Base-by-base conservation (phyloP, 257 asterid species). In the Plantago elongata region DNA sequence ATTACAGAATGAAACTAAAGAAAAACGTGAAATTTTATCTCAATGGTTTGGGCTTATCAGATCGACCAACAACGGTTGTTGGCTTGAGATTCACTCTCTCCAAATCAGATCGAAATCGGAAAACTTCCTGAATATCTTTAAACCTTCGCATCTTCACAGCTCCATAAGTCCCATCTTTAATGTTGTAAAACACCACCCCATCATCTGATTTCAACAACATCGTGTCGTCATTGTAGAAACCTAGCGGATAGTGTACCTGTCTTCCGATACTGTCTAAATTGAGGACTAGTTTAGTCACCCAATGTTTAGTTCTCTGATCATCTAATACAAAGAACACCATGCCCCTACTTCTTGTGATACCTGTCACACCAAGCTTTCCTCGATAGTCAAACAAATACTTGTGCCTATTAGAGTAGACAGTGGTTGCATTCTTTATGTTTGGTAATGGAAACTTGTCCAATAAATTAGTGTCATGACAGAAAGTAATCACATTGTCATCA, bases 81-180 rank as follows among this genome's bases (percentile, higher is more conserved):
- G 51, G 38, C n/a, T 49, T n/a, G 17, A 42, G 60, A 40, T 38
- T 44, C 13, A 66, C 68, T 8, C 34, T 40, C 27, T 61, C 51
- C 7, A 61, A 22, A 66, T 72, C 73, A 5, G 69, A 72, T 4
- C 59, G 47, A 44, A 66, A 67, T 10, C 27, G 60, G 10, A 72
- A 66, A 60, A 61, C 6, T 1, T 72, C 69, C 5, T 3, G 0
- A 1, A 10, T 5, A 27, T 1, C 1, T 8, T 9, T 9, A 4
- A 45, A 0, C 3, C 9, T 3, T 27, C 12, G 14, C 16, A 62
- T 3, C 4, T 49, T 12, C 30, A 63, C 47, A 5, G 2, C 13
- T 5, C 13, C 27, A 13, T 57, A 51, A 10, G 57, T 59, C n/a
- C 8, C 0, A 50, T 70, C 49, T 42, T 29, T 17, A 57, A 50